phyloP scores from a whole-genome alignment of 1,284 basidiomycete species.

The Cryptococcus wingfieldii region DNA sequence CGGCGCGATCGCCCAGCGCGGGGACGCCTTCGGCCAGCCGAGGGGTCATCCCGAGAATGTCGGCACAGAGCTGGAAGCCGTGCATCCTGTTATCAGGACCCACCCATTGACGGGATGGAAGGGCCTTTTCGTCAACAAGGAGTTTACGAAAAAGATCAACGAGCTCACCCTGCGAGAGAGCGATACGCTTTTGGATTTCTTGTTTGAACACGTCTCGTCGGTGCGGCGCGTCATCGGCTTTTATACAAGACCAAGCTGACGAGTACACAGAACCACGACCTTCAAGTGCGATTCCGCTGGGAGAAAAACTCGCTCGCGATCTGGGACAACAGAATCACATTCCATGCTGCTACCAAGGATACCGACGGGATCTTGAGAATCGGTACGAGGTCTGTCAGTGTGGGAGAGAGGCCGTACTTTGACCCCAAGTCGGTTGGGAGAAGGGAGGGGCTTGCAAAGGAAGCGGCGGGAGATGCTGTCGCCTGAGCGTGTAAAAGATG shows the following conservation, averaged over 20 bases:
- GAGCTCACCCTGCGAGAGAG: constrained; percentile 61
- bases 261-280: constrained; percentile 55
- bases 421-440: constrained; percentile 23
- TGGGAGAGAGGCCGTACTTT: constrained; percentile 63
- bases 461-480: background rate
- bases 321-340: constrained; percentile 46
- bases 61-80: constrained; percentile 58
- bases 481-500: background rate
- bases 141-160: constrained; percentile 61
- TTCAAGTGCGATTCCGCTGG: constrained; percentile 58
- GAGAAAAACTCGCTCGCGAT: constrained; percentile 44
- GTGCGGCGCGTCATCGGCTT: constrained; percentile 51
- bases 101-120: constrained; percentile 71
- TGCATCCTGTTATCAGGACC: constrained; percentile 55
- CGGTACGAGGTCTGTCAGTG: constrained; percentile 60
- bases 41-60: constrained; percentile 60
- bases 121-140: constrained; percentile 63
- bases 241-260: background rate
- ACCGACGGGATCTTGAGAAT: constrained; percentile 51
- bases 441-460: constrained; percentile 6
- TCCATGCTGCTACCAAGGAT: constrained; percentile 52
- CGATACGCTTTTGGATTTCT: constrained; percentile 33
- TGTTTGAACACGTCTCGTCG: constrained; percentile 48
- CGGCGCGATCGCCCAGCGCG: constrained; percentile 34
- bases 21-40: constrained; percentile 14